Conservation (phyloP, 108 stramenopile species). For the Skeletonema potamos region DNA sequence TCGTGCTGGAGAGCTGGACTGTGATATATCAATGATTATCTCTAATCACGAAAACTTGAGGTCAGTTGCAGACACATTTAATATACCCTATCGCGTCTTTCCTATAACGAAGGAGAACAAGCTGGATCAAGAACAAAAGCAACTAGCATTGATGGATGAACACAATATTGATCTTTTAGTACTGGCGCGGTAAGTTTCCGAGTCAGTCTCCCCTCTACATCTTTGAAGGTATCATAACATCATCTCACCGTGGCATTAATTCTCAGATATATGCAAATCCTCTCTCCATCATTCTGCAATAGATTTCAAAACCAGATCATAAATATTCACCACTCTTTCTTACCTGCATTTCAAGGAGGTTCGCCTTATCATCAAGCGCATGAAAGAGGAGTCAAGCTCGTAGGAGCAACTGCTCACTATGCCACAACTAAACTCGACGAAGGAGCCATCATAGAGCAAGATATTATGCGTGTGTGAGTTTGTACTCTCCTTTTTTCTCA, state of each 20-base stretch:
- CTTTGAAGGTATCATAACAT: no score
- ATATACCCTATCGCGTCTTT: slow-evolving; percentile 68
- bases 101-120: slow-evolving; percentile 68
- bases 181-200: slow-evolving; percentile 80
- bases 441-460: slow-evolving; percentile 87
- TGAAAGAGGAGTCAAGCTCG: slow-evolving; percentile 86
- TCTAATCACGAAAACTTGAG: slow-evolving; percentile 75
- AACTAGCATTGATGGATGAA: slow-evolving; percentile 60
- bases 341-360: slow-evolving; percentile 81
- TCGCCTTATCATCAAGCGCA: slow-evolving; percentile 76
- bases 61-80: slow-evolving; percentile 77
- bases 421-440: slow-evolving; percentile 79
- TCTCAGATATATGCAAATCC: slow-evolving; percentile 91
- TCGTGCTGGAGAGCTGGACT: slow-evolving; percentile 70
- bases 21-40: slow-evolving; percentile 67
- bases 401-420: slow-evolving; percentile 86
- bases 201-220: no score
- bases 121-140: slow-evolving; percentile 61
- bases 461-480: slow-evolving; percentile 44
- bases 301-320: slow-evolving; percentile 66
- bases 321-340: slow-evolving; percentile 90
- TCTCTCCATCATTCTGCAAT: slow-evolving; percentile 65
- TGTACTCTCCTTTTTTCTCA: background rate
- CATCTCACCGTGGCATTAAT: no score
- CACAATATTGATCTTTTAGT: slow-evolving; percentile 73